phyloP scores from a whole-genome alignment of 108 stramenopile species.

The Schizochytrium sp. region DNA sequence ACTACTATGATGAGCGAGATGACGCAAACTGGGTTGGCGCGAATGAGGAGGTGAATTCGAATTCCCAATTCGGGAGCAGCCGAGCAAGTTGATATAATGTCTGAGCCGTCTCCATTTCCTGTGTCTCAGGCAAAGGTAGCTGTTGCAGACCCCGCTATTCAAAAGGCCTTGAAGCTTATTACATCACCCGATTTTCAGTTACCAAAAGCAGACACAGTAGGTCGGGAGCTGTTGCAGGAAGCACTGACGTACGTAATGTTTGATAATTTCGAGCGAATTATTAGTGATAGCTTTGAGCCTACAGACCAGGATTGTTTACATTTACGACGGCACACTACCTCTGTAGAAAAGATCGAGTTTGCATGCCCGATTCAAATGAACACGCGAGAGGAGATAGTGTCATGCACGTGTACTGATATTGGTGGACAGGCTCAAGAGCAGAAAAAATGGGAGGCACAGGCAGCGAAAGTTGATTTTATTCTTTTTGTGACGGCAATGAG shows the following conservation, averaged over 20 bases:
- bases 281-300: conserved; percentile 1
- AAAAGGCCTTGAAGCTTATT: conserved; percentile 17
- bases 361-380: neutral
- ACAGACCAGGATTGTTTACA: conserved; percentile 47
- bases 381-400: neutral
- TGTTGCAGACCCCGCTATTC: neutral
- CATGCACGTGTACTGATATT: conserved; percentile 45
- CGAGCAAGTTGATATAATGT: neutral
- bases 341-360: conserved; percentile 25
- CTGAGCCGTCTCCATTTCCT: neutral
- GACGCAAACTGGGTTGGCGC: conserved; percentile 37
- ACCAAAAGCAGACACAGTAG: neutral
- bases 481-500: conserved; percentile 44
- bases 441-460: conserved; percentile 40
- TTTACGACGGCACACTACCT: conserved; percentile 41
- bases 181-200: neutral
- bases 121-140: neutral
- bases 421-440: conserved; percentile 57
- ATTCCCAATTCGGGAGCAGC: neutral
- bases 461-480: neutral
- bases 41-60: neutral
- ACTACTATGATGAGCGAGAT: conserved; percentile 40
- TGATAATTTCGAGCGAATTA: conserved; percentile 12
- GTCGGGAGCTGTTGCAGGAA: conserved; percentile 19
- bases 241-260: conserved; percentile 9